phyloP scores from a whole-genome alignment of 1,284 basidiomycete genomes.

The Caloboletus firmus region DNA sequence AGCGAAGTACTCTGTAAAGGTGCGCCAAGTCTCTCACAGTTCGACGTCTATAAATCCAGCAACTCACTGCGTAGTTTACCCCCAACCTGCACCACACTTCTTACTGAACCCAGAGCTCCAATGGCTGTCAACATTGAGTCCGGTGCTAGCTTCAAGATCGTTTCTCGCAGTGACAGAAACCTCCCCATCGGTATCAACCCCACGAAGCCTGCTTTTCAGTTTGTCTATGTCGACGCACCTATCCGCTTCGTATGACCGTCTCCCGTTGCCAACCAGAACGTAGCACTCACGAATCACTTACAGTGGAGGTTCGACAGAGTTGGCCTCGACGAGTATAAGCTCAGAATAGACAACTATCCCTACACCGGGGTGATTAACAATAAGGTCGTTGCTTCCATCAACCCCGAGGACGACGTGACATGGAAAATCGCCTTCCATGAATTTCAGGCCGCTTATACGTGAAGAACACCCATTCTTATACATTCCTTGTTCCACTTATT shows the following conservation, averaged over 20 bases:
- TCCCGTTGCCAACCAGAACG: too few relatives aligned
- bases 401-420: not conserved
- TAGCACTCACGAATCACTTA: not conserved
- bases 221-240: too few relatives aligned
- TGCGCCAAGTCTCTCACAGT: not conserved
- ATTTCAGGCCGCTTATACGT: not conserved
- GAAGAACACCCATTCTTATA: not conserved
- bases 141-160: too few relatives aligned
- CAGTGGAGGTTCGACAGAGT: not conserved
- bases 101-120: too few relatives aligned
- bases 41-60: not conserved
- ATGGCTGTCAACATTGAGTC: too few relatives aligned
- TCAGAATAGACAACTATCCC: not conserved
- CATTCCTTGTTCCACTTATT: not conserved
- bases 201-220: too few relatives aligned
- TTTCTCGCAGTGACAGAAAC: too few relatives aligned
- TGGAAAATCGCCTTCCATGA: not conserved
- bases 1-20: not conserved
- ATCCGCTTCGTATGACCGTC: not conserved
- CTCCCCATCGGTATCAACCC: too few relatives aligned
- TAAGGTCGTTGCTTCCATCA: not conserved
- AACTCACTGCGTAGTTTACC: not conserved
- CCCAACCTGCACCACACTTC: too few relatives aligned
- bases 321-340: not conserved
- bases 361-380: not conserved